A percentile compares a stretch with the other conserved stretches of the same genome.
Conservation (phyloP, 73 alveolate species). For the Paramecium tetraurelia region DNA sequence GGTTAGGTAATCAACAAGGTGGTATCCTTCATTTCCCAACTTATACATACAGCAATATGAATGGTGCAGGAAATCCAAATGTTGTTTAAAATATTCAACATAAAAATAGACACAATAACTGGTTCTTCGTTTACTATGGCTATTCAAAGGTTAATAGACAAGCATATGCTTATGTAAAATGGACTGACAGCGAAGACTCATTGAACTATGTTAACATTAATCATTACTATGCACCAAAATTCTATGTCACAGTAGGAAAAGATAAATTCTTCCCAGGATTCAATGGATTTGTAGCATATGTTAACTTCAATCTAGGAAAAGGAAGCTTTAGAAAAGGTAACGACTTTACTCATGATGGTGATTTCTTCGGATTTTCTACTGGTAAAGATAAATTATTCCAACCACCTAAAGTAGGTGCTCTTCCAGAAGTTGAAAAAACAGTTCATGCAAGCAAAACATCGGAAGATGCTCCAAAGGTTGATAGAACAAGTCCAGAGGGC, state of each 20-base stretch:
- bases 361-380: conserved; percentile 6
- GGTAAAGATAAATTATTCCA: conserved; percentile 5
- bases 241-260: conserved; percentile 26
- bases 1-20: conserved; percentile 15
- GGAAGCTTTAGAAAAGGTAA: conserved; percentile 27
- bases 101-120: conserved; percentile 19
- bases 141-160: background rate
- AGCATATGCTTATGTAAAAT: conserved; percentile 34
- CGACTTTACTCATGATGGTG: conserved; percentile 34
- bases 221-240: conserved; percentile 30
- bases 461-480: conserved; percentile 3
- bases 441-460: background rate
- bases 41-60: conserved; percentile 4
- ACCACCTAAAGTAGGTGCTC: background rate
- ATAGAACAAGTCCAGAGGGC: background rate
- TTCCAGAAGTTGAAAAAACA: background rate
- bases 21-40: conserved; percentile 38
- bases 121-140: conserved; percentile 53
- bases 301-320: background rate
- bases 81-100: background rate
- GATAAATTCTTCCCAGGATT: conserved; percentile 38
- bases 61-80: conserved; percentile 45
- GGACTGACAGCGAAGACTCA: conserved; percentile 42
- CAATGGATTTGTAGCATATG: background rate
- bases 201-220: background rate